These are phyloP conservation scores for Neoscytalidium dimidiatum DNA, from an alignment of 2,329 filamentous ascomycete species.

Conservation along the genomic window DNA sequence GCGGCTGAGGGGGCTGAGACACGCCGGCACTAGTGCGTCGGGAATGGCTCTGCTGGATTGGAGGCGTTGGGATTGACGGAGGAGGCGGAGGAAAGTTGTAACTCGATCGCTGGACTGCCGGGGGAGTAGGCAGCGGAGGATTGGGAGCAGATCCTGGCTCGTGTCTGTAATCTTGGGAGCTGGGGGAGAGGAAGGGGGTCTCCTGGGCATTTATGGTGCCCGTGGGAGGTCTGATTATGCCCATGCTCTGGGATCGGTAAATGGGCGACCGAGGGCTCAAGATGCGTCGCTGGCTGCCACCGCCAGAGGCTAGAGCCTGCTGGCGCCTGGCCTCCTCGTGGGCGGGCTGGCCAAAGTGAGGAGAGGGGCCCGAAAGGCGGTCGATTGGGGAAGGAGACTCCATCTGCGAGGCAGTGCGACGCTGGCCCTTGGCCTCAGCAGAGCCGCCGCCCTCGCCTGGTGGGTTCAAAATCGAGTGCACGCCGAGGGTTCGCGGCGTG, in stretches of 20 bases:
- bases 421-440: constrained; percentile 32
- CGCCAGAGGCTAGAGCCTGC: not conserved
- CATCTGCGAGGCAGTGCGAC: constrained; percentile 47
- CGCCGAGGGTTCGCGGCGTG: constrained; percentile 39
- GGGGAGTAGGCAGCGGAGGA: constrained; percentile 50
- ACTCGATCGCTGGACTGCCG: constrained; percentile 37
- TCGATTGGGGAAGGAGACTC: constrained; percentile 44
- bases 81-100: constrained; percentile 33
- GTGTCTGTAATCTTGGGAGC: constrained; percentile 43
- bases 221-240: constrained; percentile 44
- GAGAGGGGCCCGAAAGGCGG: constrained; percentile 32
- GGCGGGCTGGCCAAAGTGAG: constrained; percentile 29
- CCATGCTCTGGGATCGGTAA: constrained; percentile 54
- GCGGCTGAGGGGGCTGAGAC: constrained; percentile 30
- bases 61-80: constrained; percentile 36
- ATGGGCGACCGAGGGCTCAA: constrained; percentile 61
- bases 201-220: constrained; percentile 52
- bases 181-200: constrained; percentile 49
- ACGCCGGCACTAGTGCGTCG: constrained; percentile 37
- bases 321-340: constrained; percentile 1
- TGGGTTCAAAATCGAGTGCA: constrained; percentile 51
- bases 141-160: constrained; percentile 42
- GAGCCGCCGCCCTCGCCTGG: constrained; percentile 32
- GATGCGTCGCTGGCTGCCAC: constrained; percentile 45
- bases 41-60: constrained; percentile 44